These are phyloP conservation scores for Mucor lusitanicus DNA, from an alignment of 371 early-diverging fungal species.

Conservation along the genomic window DNA sequence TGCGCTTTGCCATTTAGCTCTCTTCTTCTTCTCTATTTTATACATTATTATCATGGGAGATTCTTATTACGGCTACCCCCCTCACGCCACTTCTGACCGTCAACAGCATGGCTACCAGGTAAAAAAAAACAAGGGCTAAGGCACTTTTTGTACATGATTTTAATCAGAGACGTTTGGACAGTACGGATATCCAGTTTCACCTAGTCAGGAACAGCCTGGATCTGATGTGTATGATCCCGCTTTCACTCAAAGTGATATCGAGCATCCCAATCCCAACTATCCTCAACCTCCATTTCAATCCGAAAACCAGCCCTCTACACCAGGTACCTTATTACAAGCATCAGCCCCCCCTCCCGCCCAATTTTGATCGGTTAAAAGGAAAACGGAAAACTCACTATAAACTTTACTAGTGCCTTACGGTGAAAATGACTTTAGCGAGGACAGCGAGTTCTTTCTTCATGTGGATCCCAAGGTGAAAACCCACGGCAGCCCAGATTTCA, in stretches of 20 bases:
- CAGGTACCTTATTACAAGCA: constrained; percentile 13
- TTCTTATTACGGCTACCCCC: background rate
- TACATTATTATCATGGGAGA: background rate
- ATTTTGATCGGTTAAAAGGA: constrained; percentile 8
- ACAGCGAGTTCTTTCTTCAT: constrained; percentile 29
- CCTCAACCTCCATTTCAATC: constrained; percentile 30
- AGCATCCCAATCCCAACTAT: constrained; percentile 21
- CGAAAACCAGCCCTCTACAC: constrained; percentile 24
- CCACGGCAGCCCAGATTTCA: constrained; percentile 36
- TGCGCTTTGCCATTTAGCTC: background rate
- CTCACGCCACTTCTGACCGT: background rate
- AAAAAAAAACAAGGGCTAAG: background rate
- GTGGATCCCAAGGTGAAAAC: constrained; percentile 30
- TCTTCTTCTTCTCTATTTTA: background rate
- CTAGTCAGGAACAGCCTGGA: constrained; percentile 3
- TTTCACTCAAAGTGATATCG: constrained; percentile 17
- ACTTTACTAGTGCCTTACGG: constrained; percentile 27
- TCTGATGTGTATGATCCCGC: constrained; percentile 17
- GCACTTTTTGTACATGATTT: background rate
- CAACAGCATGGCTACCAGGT: background rate
- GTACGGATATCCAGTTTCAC: constrained; percentile 9
- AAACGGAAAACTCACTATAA: background rate
- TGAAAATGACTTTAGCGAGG: background rate
- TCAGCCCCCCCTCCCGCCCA: background rate
- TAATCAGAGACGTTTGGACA: background rate